Percentiles rank a stretch among this genome's conserved stretches.
These are phyloP conservation scores for Taphrina deformans DNA, from an alignment of 1,139 yeast species.

Conservation along the genomic window DNA sequence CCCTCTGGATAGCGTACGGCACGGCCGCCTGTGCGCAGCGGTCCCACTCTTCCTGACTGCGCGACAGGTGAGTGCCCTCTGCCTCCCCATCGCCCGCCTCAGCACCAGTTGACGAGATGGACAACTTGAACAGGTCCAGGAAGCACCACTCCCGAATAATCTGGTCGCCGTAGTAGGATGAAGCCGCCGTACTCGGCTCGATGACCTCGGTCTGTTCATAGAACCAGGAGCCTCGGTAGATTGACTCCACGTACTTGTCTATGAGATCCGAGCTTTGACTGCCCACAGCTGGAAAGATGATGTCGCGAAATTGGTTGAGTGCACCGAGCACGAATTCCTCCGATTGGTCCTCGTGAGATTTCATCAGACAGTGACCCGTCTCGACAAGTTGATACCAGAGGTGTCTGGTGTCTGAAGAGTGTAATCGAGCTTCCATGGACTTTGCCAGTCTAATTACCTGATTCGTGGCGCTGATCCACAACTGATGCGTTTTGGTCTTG, in stretches of 20 bases:
- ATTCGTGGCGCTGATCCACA: conserved; percentile 8
- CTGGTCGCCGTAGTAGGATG: conserved; percentile 2
- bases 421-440: not conserved
- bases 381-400: not conserved
- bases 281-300: conserved; percentile 8
- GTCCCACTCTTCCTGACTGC: not conserved
- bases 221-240: conserved; percentile 22
- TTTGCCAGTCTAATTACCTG: not conserved
- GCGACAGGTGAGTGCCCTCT: not conserved
- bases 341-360: conserved; percentile 4
- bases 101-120: not conserved
- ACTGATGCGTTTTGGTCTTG: not conserved
- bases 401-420: not conserved
- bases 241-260: conserved; percentile 4
- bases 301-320: conserved; percentile 13
- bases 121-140: conserved; percentile 23
- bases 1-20: conserved; percentile 1
- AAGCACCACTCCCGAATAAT: conserved; percentile 28
- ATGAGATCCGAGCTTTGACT: not conserved
- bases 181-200: not conserved
- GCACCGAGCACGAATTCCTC: conserved; percentile 22
- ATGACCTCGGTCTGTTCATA: not conserved
- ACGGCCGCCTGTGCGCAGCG: conserved; percentile 1
- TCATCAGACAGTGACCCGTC: not conserved
- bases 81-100: not conserved